Evolutionary conservation across 2,329 filamentous ascomycete genomes (phyloP).

Genomic region (Pseudopyricularia javanii): DNA sequence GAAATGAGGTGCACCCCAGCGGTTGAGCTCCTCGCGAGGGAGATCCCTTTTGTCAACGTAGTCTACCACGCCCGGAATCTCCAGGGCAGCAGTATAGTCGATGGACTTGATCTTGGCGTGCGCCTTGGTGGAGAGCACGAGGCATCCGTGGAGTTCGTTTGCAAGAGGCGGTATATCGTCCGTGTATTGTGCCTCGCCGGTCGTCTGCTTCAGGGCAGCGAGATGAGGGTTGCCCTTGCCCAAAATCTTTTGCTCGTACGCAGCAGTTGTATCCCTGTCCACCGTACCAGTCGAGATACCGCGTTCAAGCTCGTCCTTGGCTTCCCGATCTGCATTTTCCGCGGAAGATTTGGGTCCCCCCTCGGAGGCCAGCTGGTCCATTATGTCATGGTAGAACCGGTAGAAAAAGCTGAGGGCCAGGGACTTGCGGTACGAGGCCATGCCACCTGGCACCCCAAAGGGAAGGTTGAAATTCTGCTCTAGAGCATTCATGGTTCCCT

Average conservation of each 20-base stretch:
- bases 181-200: slow-evolving; percentile 90
- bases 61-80: slow-evolving; percentile 74
- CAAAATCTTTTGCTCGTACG: slow-evolving; percentile 71
- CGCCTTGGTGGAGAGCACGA: slow-evolving; percentile 79
- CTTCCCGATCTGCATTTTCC: slow-evolving; percentile 53
- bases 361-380: slow-evolving; percentile 44
- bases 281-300: slow-evolving; percentile 70
- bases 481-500: slow-evolving; percentile 82
- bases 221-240: slow-evolving; percentile 82
- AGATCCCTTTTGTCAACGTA: slow-evolving; percentile 77
- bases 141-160: slow-evolving; percentile 80
- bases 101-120: slow-evolving; percentile 75
- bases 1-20: slow-evolving; percentile 71
- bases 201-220: slow-evolving; percentile 84
- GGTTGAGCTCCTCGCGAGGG: slow-evolving; percentile 68
- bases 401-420: slow-evolving; percentile 93
- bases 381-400: slow-evolving; percentile 84
- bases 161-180: slow-evolving; percentile 81
- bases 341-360: neutral
- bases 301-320: slow-evolving; percentile 73
- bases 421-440: slow-evolving; percentile 91
- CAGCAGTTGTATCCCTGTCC: slow-evolving; percentile 60
- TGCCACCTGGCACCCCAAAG: slow-evolving; percentile 89
- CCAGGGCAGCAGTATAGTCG: slow-evolving; percentile 62
- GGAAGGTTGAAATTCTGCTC: slow-evolving; percentile 78